Conservation (phyloP, 2,329 filamentous ascomycete genomes). For the Camillea tinctor region DNA sequence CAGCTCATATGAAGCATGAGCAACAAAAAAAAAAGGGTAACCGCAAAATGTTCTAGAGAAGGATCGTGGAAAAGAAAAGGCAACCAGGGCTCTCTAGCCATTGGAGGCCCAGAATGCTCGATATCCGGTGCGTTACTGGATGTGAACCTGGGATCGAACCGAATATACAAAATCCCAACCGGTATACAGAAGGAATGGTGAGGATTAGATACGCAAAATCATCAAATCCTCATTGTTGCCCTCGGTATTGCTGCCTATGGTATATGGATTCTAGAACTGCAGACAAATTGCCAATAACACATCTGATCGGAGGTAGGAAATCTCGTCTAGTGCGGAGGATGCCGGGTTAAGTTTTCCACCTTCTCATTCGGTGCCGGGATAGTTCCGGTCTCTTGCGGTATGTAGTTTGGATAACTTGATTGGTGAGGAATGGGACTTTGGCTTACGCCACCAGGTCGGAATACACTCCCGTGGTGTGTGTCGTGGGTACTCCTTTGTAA, state of each 20-base stretch:
- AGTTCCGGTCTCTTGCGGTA: constrained; percentile 15
- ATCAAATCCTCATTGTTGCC: not conserved
- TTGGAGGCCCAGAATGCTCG: not conserved
- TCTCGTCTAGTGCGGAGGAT: constrained; percentile 13
- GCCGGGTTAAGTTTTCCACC: constrained; percentile 13
- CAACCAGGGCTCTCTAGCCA: not conserved
- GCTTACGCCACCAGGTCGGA: constrained; percentile 22
- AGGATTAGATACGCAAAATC: not conserved
- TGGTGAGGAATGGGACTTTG: constrained; percentile 14
- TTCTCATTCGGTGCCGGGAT: constrained; percentile 13
- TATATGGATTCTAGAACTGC: not conserved
- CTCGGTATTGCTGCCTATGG: not conserved
- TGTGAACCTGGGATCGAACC: not conserved
- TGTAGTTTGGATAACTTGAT: constrained; percentile 16
- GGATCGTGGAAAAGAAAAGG: not conserved
- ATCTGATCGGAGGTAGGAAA: not conserved
- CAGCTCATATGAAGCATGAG: no score
- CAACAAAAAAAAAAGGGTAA: not conserved
- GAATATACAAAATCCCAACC: not conserved
- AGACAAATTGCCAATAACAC: not conserved
- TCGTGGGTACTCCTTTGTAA: constrained; percentile 29
- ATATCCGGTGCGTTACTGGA: not conserved
- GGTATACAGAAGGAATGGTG: not conserved
- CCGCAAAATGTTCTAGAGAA: not conserved
- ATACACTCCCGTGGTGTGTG: constrained; percentile 25